A percentile compares a stretch with the other conserved stretches of the same genome.
phyloP scores from a whole-genome alignment of 352 stramenopile genomes.

The Globisporangium paroecandrum region DNA sequence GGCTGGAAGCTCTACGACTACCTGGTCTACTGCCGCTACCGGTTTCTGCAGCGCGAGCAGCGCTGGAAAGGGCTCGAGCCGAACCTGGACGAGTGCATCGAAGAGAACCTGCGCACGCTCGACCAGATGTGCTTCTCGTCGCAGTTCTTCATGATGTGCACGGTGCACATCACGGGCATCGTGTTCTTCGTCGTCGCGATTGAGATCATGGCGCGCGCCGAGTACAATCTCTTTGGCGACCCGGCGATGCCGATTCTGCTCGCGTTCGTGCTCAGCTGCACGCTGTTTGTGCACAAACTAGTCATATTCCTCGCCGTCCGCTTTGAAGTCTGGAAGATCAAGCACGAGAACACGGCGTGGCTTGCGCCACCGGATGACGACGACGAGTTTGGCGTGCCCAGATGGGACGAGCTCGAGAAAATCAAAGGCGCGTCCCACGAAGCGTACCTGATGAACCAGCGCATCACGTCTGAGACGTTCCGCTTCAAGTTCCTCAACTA shows the following conservation, averaged over 20 bases:
- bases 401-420: conserved; percentile 91
- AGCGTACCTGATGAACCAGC: conserved; percentile 96
- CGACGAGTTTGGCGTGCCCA: conserved; percentile 90
- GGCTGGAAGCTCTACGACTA: conserved; percentile 99
- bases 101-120: conserved; percentile 92
- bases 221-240: conserved; percentile 97
- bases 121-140: conserved; percentile 98
- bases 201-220: conserved; percentile 94
- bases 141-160: conserved; percentile 98
- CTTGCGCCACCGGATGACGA: conserved; percentile 86
- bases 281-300: conserved; percentile 58
- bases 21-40: conserved; percentile 94
- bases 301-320: conserved; percentile 84
- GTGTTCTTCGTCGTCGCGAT: conserved; percentile 94
- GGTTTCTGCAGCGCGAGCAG: conserved; percentile 94
- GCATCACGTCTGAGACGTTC: conserved; percentile 96
- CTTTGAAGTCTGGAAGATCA: conserved; percentile 94
- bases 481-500: conserved; percentile 98
- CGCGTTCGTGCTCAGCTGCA: conserved; percentile 57
- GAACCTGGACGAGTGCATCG: conserved; percentile 96
- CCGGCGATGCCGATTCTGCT: conserved; percentile 86
- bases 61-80: conserved; percentile 96
- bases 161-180: conserved; percentile 91
- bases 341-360: conserved; percentile 95
- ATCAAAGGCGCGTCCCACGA: conserved; percentile 94